Conservation (phyloP, 2,329 filamentous ascomycete genomes). For the Rutstroemia sp. region DNA sequence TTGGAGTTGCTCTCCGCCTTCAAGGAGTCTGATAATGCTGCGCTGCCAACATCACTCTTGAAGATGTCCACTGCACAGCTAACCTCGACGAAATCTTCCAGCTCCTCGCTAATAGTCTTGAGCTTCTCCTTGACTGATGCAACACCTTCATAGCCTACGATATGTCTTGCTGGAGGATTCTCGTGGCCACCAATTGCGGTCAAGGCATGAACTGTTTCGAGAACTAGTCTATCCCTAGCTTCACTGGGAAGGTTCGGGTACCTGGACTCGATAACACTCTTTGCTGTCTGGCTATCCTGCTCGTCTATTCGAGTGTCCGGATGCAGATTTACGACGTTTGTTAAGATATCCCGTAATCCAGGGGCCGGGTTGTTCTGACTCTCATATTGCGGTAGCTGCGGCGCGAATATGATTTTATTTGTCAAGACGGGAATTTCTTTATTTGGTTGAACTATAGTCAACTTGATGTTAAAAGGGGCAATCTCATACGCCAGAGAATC, state of each 20-base stretch:
- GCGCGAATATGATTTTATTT: constrained; percentile 78
- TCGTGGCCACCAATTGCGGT: constrained; percentile 91
- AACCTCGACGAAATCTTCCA: constrained; percentile 92
- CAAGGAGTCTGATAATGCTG: constrained; percentile 17
- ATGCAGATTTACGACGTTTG: constrained; percentile 69
- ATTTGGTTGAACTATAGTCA: constrained; percentile 92
- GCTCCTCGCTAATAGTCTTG: constrained; percentile 90
- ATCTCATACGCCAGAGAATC: constrained; percentile 95
- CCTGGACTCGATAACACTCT: constrained; percentile 46
- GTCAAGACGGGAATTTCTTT: constrained; percentile 86
- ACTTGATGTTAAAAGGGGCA: constrained; percentile 91
- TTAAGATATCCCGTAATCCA: constrained; percentile 74
- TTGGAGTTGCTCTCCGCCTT: background rate
- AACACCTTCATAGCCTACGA: constrained; percentile 85
- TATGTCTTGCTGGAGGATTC: constrained; percentile 89
- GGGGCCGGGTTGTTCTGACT: constrained; percentile 68
- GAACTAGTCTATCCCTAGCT: constrained; percentile 66
- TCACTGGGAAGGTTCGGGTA: constrained; percentile 66
- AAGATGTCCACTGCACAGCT: constrained; percentile 43
- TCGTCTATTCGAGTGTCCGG: constrained; percentile 49
- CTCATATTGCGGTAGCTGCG: constrained; percentile 64
- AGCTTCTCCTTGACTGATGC: constrained; percentile 89
- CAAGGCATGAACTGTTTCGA: constrained; percentile 85
- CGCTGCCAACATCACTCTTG: constrained; percentile 25
- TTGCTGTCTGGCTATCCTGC: constrained; percentile 14